Percentiles rank a stretch among this genome's conserved stretches.
Evolutionary conservation across 805 yeast species (phyloP).

Genomic region (Priceomyces melissophilus): DNA sequence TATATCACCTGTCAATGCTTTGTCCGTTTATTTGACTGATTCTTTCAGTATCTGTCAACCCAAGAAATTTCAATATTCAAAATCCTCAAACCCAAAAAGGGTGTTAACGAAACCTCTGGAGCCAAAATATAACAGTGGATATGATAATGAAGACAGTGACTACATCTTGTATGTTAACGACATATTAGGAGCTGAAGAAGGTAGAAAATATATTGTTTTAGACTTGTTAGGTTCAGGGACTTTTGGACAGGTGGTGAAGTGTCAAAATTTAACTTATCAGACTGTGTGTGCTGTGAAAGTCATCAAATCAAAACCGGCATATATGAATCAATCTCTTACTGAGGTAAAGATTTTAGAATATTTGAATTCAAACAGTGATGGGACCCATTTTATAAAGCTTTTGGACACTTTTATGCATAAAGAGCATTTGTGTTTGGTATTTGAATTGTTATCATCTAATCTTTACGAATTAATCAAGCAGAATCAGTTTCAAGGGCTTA

Average conservation of each 20-base stretch:
- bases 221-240: constrained; percentile 96
- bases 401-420: constrained; percentile 89
- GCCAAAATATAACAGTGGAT: constrained; percentile 75
- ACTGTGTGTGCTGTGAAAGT: constrained; percentile 93
- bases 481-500: constrained; percentile 88
- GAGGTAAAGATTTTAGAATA: constrained; percentile 86
- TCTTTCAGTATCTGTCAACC: constrained; percentile 87
- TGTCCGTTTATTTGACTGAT: constrained; percentile 72
- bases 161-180: constrained; percentile 94
- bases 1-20: constrained; percentile 76
- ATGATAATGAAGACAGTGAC: constrained; percentile 84
- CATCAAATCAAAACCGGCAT: constrained; percentile 87
- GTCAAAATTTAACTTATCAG: constrained; percentile 75
- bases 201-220: constrained; percentile 80
- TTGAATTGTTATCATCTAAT: constrained; percentile 84
- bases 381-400: constrained; percentile 72
- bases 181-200: constrained; percentile 80
- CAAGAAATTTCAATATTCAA: constrained; percentile 67
- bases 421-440: constrained; percentile 88
- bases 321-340: constrained; percentile 83
- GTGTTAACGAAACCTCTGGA: constrained; percentile 91
- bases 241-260: constrained; percentile 96
- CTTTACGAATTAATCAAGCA: constrained; percentile 88
- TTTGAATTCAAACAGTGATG: constrained; percentile 61
- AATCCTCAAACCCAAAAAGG: constrained; percentile 83